Conservation (phyloP, 2,329 filamentous ascomycete genomes). For the Phyllachora maydis region DNA sequence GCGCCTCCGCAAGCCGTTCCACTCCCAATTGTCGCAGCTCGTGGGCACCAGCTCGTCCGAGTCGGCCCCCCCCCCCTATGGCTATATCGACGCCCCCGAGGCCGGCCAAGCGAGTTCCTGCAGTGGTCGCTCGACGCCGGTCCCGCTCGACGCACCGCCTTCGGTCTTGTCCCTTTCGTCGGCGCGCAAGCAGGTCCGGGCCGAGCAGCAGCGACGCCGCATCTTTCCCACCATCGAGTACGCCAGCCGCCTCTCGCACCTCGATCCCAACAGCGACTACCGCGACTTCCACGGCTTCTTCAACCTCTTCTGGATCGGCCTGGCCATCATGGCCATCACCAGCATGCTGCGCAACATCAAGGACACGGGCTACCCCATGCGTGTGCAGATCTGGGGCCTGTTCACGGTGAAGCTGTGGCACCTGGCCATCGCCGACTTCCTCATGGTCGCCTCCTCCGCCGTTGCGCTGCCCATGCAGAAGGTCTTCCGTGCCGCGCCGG, state of each 20-base stretch:
- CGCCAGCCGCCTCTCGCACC: slow-evolving; percentile 77
- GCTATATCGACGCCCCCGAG: slow-evolving; percentile 12
- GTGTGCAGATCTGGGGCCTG: slow-evolving; percentile 70
- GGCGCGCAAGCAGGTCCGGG: slow-evolving; percentile 65
- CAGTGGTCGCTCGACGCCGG: slow-evolving; percentile 66
- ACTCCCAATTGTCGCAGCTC: slow-evolving; percentile 22
- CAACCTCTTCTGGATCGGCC: slow-evolving; percentile 90
- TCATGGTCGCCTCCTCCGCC: slow-evolving; percentile 64
- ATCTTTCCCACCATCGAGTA: slow-evolving; percentile 91
- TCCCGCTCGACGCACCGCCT: slow-evolving; percentile 80
- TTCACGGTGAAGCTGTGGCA: slow-evolving; percentile 83
- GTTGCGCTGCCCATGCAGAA: slow-evolving; percentile 55
- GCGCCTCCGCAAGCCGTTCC: slow-evolving; percentile 26
- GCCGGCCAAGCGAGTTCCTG: slow-evolving; percentile 14
- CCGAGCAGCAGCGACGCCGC: slow-evolving; percentile 59
- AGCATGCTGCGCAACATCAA: slow-evolving; percentile 85
- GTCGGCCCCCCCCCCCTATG: slow-evolving; percentile 14
- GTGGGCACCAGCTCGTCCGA: slow-evolving; percentile 16
- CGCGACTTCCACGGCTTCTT: slow-evolving; percentile 95
- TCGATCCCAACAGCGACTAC: slow-evolving; percentile 82
- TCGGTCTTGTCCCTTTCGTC: slow-evolving; percentile 73
- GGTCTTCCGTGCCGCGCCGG: slow-evolving; percentile 31
- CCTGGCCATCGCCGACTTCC: slow-evolving; percentile 59
- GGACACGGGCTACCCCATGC: slow-evolving; percentile 74
- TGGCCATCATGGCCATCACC: slow-evolving; percentile 93